Base-by-base conservation (phyloP, 495 filamentous ascomycete genomes). In the Penicillium atrosanguineum region DNA sequence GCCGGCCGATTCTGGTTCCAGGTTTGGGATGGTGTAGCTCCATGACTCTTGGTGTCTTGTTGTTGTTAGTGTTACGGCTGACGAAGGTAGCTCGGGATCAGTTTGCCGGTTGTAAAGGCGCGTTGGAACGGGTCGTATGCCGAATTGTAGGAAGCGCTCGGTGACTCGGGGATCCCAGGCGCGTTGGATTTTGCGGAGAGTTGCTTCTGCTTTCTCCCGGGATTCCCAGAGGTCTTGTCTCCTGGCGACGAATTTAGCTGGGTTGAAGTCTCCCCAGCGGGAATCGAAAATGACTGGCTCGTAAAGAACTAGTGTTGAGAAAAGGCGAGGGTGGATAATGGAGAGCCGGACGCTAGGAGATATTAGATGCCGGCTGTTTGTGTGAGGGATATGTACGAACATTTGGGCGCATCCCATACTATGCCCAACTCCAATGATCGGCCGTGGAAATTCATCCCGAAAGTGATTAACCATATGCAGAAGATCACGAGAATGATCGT, bases 401-500 rank as follows among this genome's bases (percentile, higher is more conserved):
- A 90, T 73, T 45, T 83, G 76, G 52, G 77, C 77, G 47, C 75
- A 86, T 57, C 90, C 90, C 78, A 89, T 87, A 60, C 85, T 89
- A 71, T 95, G 90, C 15, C 83, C 90, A 1, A 95, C 64, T 16
- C 89, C 90, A 48, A 93, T 69, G 8, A 94, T 64, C 1, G 90
- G 90, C 5, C 86, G 82, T 4, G 85, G 81, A 82, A 95, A 90
- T 44, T 84, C 59, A 3, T 70, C 61, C 18, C 86, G 85, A 68
- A 92, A 89, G 36, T 76, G 75, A 69, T 93, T 92, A 63, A 89
- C 70, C 73, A 93, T 79, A 59, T 86, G 79, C 14, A 90, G 73
- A 1, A 95, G 75, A 70, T 95, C 90, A 36, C 90, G 81, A 15
- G 85, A 68, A 65, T 91, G 81, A 68, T 94, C 91, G 42, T 79